These are phyloP conservation scores for Mycena belliarum DNA, from an alignment of 768 basidiomycete genomes.

Conservation along the genomic window DNA sequence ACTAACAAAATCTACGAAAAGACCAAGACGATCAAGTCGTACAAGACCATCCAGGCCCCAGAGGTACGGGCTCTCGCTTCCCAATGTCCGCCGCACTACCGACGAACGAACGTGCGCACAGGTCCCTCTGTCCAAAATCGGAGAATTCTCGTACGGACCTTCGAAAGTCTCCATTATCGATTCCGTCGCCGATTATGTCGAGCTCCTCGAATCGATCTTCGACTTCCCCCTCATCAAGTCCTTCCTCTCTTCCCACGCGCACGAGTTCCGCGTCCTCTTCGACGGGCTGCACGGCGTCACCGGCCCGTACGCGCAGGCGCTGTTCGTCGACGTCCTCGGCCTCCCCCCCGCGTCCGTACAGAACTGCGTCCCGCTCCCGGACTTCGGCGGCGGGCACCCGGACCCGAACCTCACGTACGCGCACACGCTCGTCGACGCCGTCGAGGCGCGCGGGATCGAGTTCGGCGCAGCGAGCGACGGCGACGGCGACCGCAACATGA, in stretches of 20 bases:
- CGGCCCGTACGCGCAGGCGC: conserved; percentile 90
- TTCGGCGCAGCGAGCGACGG: conserved; percentile 98
- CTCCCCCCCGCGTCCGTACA: conserved; percentile 81
- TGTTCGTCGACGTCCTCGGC: conserved; percentile 81
- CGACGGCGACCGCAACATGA: conserved; percentile 99
- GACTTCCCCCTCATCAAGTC: conserved; percentile 90
- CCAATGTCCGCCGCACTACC: conserved; percentile 1
- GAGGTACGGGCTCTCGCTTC: conserved; percentile 50
- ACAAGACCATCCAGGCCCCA: conserved; percentile 80
- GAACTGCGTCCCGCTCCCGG: conserved; percentile 88
- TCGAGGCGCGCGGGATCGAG: conserved; percentile 81
- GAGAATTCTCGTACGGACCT: conserved; percentile 79
- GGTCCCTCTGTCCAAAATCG: conserved; percentile 85
- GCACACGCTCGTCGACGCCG: conserved; percentile 87
- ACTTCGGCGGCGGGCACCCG: conserved; percentile 97
- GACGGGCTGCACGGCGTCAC: conserved; percentile 97
- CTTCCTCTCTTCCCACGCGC: conserved; percentile 73
- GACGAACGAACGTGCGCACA: conserved; percentile 31
- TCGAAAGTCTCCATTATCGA: conserved; percentile 89
- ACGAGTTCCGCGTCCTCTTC: conserved; percentile 85
- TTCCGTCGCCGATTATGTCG: conserved; percentile 87
- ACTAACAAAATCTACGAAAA: conserved; percentile 95
- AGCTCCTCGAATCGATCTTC: conserved; percentile 85
- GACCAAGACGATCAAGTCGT: conserved; percentile 82
- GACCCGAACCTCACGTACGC: conserved; percentile 99